These are phyloP conservation scores for Tetrapisispora nanseiensis DNA, from an alignment of 805 yeast genomes.

Conservation along the genomic window DNA sequence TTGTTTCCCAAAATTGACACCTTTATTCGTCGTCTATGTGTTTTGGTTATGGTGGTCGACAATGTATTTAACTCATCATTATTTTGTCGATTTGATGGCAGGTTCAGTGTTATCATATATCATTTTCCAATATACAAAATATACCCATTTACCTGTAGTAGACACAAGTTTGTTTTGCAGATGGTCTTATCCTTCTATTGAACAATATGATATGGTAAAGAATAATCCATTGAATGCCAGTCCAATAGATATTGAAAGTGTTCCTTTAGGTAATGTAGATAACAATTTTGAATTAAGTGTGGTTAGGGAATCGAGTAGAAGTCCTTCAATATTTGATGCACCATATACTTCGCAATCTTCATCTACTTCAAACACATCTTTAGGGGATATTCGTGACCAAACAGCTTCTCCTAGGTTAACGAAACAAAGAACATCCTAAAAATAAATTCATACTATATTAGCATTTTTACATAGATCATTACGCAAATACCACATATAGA, in stretches of 20 bases:
- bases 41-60: conserved; percentile 96
- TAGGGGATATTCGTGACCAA: conserved; percentile 14
- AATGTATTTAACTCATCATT: conserved; percentile 94
- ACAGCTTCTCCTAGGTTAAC: conserved; percentile 13
- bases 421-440: conserved; percentile 15
- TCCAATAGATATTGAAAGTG: conserved; percentile 25
- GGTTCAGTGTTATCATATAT: conserved; percentile 72
- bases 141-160: conserved; percentile 53
- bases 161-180: conserved; percentile 49
- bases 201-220: conserved; percentile 24
- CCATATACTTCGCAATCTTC: conserved; percentile 27
- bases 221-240: conserved; percentile 30
- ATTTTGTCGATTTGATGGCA: conserved; percentile 82
- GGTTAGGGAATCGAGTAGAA: conserved; percentile 14
- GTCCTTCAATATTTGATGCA: conserved; percentile 29
- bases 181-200: conserved; percentile 49
- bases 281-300: conserved; percentile 22
- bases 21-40: conserved; percentile 65
- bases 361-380: conserved; percentile 29
- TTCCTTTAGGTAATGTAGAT: conserved; percentile 18
- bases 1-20: conserved; percentile 62
- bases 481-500: neutral
- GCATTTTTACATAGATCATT: neutral
- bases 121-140: conserved; percentile 63
- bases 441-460: neutral